These are phyloP conservation scores for Triangularia verruculosa DNA, from an alignment of 2,329 filamentous ascomycete species.

Conservation along the genomic window DNA sequence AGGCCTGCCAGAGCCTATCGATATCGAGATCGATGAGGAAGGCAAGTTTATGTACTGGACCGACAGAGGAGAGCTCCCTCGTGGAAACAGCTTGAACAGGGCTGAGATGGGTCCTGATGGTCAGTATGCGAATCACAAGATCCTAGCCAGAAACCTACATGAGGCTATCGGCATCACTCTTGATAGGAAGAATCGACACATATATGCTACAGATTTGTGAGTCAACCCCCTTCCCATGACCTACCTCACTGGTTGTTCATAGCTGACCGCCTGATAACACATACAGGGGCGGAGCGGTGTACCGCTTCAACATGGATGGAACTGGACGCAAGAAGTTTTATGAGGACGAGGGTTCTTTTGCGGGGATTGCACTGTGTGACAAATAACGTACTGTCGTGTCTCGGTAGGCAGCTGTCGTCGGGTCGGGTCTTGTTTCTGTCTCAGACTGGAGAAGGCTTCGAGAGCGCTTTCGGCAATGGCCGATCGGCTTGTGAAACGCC, in stretches of 20 bases:
- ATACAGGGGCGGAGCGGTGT: constrained; percentile 36
- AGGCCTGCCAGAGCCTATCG: constrained; percentile 53
- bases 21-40: constrained; percentile 52
- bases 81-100: constrained; percentile 52
- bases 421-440: constrained; percentile 1
- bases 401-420: neutral
- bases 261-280: neutral
- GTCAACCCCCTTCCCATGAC: neutral
- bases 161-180: constrained; percentile 47
- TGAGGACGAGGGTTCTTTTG: constrained; percentile 26
- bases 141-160: constrained; percentile 38
- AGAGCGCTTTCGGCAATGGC: constrained; percentile 9
- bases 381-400: constrained; percentile 1
- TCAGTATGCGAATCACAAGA: constrained; percentile 25
- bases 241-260: neutral
- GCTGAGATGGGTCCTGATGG: constrained; percentile 26
- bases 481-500: constrained; percentile 7
- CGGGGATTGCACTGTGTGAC: constrained; percentile 26
- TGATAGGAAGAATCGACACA: constrained; percentile 34
- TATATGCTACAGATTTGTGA: constrained; percentile 40
- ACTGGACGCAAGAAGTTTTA: constrained; percentile 30
- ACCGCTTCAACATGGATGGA: constrained; percentile 36
- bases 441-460: neutral
- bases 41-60: constrained; percentile 55
- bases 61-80: constrained; percentile 55